A percentile compares a stretch with the other conserved stretches of the same genome.
These are phyloP conservation scores for Russula dissimulans DNA, from an alignment of 768 basidiomycete genomes.

Conservation along the genomic window DNA sequence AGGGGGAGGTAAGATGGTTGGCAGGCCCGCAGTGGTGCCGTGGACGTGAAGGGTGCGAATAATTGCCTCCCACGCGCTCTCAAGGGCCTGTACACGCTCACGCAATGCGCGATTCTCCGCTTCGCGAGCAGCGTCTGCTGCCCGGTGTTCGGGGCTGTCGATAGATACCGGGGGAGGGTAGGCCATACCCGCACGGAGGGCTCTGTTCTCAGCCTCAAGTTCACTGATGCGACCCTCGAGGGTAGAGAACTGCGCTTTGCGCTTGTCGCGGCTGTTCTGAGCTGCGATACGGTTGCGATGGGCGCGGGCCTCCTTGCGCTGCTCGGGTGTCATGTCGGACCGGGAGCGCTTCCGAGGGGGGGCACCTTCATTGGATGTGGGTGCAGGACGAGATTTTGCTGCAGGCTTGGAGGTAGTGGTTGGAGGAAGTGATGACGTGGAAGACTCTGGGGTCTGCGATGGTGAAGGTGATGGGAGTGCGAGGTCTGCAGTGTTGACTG, in stretches of 20 bases:
- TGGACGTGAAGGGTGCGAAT: conserved; percentile 66
- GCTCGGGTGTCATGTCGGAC: conserved; percentile 53
- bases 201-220: conserved; percentile 77
- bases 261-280: conserved; percentile 84
- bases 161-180: conserved; percentile 24
- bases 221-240: conserved; percentile 88
- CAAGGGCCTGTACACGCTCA: conserved; percentile 69
- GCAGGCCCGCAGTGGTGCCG: conserved; percentile 45
- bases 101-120: conserved; percentile 66
- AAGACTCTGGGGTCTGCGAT: not conserved
- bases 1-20: conserved; percentile 22
- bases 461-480: conserved; percentile 4
- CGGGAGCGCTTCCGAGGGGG: conserved; percentile 72
- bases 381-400: conserved; percentile 18
- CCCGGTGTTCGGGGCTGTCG: conserved; percentile 27
- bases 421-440: conserved; percentile 6
- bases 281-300: conserved; percentile 91
- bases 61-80: conserved; percentile 74
- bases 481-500: not conserved
- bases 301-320: conserved; percentile 80
- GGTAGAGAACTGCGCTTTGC: conserved; percentile 85
- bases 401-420: conserved; percentile 9
- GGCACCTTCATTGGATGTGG: conserved; percentile 4
- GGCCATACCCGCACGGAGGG: conserved; percentile 47
- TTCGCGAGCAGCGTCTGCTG: conserved; percentile 37